phyloP scores from a whole-genome alignment of 192 early-diverging fungal species.

The Diversispora eburnea region DNA sequence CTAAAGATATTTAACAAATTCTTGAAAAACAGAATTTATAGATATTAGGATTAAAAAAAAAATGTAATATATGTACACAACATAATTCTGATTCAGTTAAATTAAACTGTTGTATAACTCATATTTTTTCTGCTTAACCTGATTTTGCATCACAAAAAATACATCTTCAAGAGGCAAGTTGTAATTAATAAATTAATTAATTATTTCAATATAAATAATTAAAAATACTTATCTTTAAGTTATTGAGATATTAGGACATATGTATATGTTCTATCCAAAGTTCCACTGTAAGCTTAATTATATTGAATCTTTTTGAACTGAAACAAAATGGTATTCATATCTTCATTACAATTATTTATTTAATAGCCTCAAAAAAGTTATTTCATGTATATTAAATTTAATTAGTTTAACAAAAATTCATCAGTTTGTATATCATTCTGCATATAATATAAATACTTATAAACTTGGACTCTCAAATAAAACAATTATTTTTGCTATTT shows the following conservation, averaged over 20 bases:
- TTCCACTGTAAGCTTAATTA: slow-evolving; percentile 35
- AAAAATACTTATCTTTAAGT: slow-evolving; percentile 5
- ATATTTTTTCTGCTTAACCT: slow-evolving; percentile 21
- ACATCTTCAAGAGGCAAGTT: slow-evolving; percentile 17
- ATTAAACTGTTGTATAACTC: slow-evolving; percentile 24
- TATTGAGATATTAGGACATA: slow-evolving; percentile 22
- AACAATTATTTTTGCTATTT: slow-evolving; percentile 27
- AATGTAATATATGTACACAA: slow-evolving; percentile 1
- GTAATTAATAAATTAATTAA: background rate
- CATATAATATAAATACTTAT: slow-evolving; percentile 24
- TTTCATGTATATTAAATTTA: slow-evolving; percentile 13
- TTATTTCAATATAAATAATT: background rate
- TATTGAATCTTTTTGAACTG: slow-evolving; percentile 33
- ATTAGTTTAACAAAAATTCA: slow-evolving; percentile 5
- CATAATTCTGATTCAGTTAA: background rate
- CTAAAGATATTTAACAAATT: slow-evolving; percentile 33
- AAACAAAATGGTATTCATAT: slow-evolving; percentile 24
- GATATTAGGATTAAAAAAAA: background rate
- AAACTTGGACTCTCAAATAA: slow-evolving; percentile 25
- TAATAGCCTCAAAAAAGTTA: slow-evolving; percentile 8
- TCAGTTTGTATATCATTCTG: slow-evolving; percentile 15
- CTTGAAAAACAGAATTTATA: slow-evolving; percentile 27
- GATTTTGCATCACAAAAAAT: slow-evolving; percentile 25
- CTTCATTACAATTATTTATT: slow-evolving; percentile 28
- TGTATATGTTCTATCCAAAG: slow-evolving; percentile 31